Conservation (phyloP, 2,329 filamentous ascomycete species). For the Aspergillus uvarum region DNA sequence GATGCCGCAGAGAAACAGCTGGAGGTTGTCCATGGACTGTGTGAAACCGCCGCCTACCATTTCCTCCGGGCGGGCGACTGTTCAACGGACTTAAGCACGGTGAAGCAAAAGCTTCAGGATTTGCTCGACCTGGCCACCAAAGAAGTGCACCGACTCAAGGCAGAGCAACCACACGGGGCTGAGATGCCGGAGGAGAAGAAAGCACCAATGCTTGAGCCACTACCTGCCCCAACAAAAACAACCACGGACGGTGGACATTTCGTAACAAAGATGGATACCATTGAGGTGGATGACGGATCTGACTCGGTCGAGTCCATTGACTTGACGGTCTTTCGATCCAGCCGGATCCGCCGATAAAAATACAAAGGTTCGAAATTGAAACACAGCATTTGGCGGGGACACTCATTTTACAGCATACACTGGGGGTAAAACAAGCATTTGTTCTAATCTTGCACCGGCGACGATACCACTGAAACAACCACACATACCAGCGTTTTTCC, state of each 20-base stretch:
- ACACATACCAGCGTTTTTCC: constrained; percentile 5
- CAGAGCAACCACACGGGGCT: constrained; percentile 46
- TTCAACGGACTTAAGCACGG: constrained; percentile 69
- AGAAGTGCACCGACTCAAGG: constrained; percentile 58
- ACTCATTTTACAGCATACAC: constrained; percentile 1
- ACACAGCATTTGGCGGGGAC: constrained; percentile 2
- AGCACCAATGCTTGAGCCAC: background rate
- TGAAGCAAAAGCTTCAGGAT: constrained; percentile 63
- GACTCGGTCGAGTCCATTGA: constrained; percentile 22
- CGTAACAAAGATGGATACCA: constrained; percentile 10
- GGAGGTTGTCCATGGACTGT: constrained; percentile 76
- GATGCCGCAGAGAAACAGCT: constrained; percentile 75
- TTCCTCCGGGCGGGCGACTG: constrained; percentile 87
- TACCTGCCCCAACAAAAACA: background rate
- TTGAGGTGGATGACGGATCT: constrained; percentile 22
- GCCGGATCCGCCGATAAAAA: constrained; percentile 13
- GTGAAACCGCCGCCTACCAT: constrained; percentile 84
- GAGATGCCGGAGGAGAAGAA: constrained; percentile 19
- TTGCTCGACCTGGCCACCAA: constrained; percentile 62
- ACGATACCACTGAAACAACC: constrained; percentile 8
- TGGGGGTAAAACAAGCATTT: background rate
- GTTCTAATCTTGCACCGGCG: constrained; percentile 5
- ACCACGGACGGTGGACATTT: constrained; percentile 7
- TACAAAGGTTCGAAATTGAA: background rate
- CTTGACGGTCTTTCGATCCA: constrained; percentile 19